Conservation (phyloP, 768 basidiomycete species). For the Pulveroboletus sp. region DNA sequence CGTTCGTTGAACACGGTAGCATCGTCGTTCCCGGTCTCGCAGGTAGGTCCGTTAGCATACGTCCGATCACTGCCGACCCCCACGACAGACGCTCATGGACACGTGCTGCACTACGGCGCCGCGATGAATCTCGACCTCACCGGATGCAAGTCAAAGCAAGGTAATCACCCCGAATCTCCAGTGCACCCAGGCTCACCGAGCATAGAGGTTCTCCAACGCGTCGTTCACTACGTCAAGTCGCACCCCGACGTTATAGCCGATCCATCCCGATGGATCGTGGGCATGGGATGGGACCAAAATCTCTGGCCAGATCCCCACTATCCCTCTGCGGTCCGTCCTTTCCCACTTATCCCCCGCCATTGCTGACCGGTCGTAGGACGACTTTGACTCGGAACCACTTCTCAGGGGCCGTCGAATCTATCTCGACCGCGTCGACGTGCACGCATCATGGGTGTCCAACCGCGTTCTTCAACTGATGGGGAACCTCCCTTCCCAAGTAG, state of each 20-base stretch:
- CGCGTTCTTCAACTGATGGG: conserved; percentile 63
- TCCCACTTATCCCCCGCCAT: conserved; percentile 5
- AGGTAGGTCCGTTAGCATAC: conserved; percentile 38
- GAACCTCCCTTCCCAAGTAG: conserved; percentile 55
- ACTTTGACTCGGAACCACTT: conserved; percentile 65
- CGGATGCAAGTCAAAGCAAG: conserved; percentile 54
- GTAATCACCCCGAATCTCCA: conserved; percentile 31
- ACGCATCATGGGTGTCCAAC: conserved; percentile 84
- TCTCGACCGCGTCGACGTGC: conserved; percentile 74
- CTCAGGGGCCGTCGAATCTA: conserved; percentile 69
- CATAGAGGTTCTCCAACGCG: conserved; percentile 57
- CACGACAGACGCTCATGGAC: conserved; percentile 70
- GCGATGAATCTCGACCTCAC: conserved; percentile 64
- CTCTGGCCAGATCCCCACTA: conserved; percentile 61
- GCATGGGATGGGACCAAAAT: conserved; percentile 95
- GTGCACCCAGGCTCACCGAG: not conserved
- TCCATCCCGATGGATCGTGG: conserved; percentile 66
- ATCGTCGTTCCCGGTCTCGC: conserved; percentile 71
- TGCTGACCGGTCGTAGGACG: conserved; percentile 43
- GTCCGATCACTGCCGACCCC: not conserved
- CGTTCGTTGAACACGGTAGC: conserved; percentile 32
- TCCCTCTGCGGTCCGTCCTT: conserved; percentile 60
- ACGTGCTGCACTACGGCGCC: conserved; percentile 66
- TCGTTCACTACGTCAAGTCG: conserved; percentile 55
- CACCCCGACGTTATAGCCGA: conserved; percentile 56